These are phyloP conservation scores for Mucor velutinosus DNA, from an alignment of 371 early-diverging fungal species.

Conservation along the genomic window DNA sequence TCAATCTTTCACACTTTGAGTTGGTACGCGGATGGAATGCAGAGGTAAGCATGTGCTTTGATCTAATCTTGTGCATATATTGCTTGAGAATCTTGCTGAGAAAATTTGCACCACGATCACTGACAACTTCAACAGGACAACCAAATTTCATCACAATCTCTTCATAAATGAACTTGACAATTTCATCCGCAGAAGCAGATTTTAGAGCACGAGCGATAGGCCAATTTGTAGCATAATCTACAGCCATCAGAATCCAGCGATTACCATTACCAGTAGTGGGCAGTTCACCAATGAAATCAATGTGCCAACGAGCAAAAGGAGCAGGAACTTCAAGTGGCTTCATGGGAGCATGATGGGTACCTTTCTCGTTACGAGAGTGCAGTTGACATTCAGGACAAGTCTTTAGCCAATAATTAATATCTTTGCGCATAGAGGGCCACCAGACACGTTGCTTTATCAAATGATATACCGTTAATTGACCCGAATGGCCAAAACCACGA, in stretches of 20 bases:
- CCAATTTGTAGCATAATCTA: slow-evolving; percentile 47
- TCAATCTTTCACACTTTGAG: slow-evolving; percentile 19
- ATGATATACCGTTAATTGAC: not conserved
- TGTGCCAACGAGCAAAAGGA: slow-evolving; percentile 24
- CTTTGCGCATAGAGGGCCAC: slow-evolving; percentile 6
- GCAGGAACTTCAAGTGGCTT: slow-evolving; percentile 9
- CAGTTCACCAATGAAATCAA: slow-evolving; percentile 31
- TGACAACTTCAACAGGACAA: not conserved
- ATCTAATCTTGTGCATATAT: not conserved
- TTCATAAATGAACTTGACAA: slow-evolving; percentile 14
- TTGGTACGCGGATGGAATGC: slow-evolving; percentile 28
- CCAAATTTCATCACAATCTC: slow-evolving; percentile 3
- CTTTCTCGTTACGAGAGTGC: not conserved
- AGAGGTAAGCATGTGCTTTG: slow-evolving; percentile 11
- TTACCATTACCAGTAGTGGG: slow-evolving; percentile 25
- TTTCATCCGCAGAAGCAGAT: slow-evolving; percentile 21
- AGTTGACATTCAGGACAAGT: slow-evolving; percentile 7
- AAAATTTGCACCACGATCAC: not conserved
- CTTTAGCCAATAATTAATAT: too few relatives aligned
- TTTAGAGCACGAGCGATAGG: slow-evolving; percentile 24
- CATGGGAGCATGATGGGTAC: slow-evolving; percentile 9
- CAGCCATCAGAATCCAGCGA: slow-evolving; percentile 26
- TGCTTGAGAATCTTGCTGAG: not conserved
- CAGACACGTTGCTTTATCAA: not conserved
- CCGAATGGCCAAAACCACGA: slow-evolving; percentile 1